Base-by-base conservation (phyloP, 768 basidiomycete genomes). In the Kondoa subrosea region DNA sequence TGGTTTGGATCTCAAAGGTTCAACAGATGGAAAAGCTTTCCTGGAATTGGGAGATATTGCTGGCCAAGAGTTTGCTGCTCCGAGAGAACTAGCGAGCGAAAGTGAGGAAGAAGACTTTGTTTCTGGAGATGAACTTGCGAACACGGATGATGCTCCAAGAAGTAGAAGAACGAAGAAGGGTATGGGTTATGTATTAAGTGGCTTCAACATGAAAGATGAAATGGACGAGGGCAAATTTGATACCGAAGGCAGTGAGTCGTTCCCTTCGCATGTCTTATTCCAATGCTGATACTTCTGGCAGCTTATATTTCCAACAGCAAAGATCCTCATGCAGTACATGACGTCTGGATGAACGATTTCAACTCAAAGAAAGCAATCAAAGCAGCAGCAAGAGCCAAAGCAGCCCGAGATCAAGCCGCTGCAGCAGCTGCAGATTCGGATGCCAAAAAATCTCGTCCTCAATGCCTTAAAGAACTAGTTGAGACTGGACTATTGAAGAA, bases 161-260 rank as follows among this genome's bases (percentile, higher is more conserved):
- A 83, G 73, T 64, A 82, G 85, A 72, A 79, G 82, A 75, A 85
- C 83, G 79, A 89, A 88, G 77, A 84, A 81, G 50, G 87, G 86
- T 15, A 96, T 99, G 93, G 95, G 93, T 1, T 93, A 80, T 78
- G 87, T 92, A 75, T 72, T 99, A 12, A 91, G 88, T 66, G 66
- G 30, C 30, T 99, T 99, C 84, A 93, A 99, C 77, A 97, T 99
- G 93, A 86, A 91, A 71, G 87, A 89, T 73, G 95, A 99, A 81
- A 92, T 97, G 87, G 87, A 90, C 75, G 93, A 97, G 78, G 95
- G 95, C 50, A 89, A 91, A 75, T 96, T 99, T 80, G 86, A 89
- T 2, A 88, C 87, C 69, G 93, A 97, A 75, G 95, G 95, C 60
- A 87, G 78, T 66, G 30, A 4, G 66, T 58, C 27, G 26, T 16